These are phyloP conservation scores for Jimgerdemannia lactiflua DNA, from an alignment of 192 early-diverging fungal species.

Conservation along the genomic window DNA sequence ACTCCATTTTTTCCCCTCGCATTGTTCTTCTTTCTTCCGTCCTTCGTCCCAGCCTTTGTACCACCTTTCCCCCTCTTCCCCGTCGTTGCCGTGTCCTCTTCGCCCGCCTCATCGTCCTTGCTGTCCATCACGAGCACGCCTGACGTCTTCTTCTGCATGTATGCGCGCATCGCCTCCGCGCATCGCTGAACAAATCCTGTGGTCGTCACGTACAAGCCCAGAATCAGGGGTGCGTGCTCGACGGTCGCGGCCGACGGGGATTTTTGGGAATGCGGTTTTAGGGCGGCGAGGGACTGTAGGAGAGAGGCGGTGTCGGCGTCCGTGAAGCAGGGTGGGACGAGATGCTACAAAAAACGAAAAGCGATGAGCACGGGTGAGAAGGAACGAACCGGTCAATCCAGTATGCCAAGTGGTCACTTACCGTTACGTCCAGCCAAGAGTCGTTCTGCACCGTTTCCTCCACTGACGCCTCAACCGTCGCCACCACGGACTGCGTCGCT, in stretches of 20 bases:
- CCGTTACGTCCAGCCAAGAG: neutral
- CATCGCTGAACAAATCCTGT: neutral
- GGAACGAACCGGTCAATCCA: too few species aligned
- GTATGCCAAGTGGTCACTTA: neutral
- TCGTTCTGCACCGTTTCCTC: neutral
- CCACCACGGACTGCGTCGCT: neutral
- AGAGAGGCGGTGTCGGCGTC: neutral
- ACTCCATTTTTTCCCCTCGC: neutral
- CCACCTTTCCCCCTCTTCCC: neutral
- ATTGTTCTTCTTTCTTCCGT: neutral
- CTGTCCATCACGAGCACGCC: neutral
- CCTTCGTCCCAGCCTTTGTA: neutral
- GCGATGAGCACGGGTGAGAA: neutral
- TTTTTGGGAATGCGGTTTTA: neutral
- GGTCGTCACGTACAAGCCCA: neutral
- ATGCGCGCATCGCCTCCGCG: neutral
- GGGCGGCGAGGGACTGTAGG: neutral
- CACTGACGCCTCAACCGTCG: neutral
- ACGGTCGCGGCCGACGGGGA: neutral
- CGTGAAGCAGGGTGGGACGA: neutral
- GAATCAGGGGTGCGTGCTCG: neutral
- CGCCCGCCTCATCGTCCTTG: neutral
- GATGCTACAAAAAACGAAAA: neutral
- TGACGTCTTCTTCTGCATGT: neutral
- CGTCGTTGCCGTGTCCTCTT: neutral